Evolutionary conservation across 108 stramenopile genomes (phyloP), one percentile per base, ranked within the genome.

Genomic region (Schizochytrium sp.): DNA sequence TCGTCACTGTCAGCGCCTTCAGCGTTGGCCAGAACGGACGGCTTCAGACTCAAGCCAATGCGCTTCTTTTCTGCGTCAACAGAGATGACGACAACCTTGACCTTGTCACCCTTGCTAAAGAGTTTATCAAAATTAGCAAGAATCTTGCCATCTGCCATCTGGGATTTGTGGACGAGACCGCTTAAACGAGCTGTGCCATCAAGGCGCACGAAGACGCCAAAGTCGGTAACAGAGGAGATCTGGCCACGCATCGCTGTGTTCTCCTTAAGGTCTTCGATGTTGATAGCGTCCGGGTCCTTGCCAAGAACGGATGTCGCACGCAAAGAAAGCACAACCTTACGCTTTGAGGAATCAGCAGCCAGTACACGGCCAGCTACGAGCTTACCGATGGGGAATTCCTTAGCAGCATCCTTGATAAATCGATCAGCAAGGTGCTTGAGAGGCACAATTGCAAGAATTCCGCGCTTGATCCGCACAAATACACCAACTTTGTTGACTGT

Each of bases 21-120:
- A 38, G 64, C 87, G 12, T n/a, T 49, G 42, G 72, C 76, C 58
- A 92, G 91, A 56, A 90, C 88, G 57, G 92, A 92, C 5, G 92
- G 72, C 50, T 92, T 92, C 19, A 92, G 42, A 4, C 91, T 47
- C 13, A 92, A 88, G 17, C 87, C 56, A 1, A 92, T 7, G 8
- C 91, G 89, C 45, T 90, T 92, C 55, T 72, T 91, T 4, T 55
- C 40, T 10, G 13, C 44, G 13, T 91, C 90, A 38, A 92, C 91
- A 88, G 92, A 55, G 50, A 83, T 10, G 53, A 83, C 76, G 47
- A 10, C 47, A 10, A 55, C 47, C 2, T 55, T 49, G 76, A 83
- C 76, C 50, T 55, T 49, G 47, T 83, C 76, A 40, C 76, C 76
- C 8, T 40, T 17, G 5, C n/a, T 38, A 28, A 55, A 83, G 47